A percentile compares a stretch with the other conserved stretches of the same genome.
Conservation (phyloP, 2,329 filamentous ascomycete species). For the Nemania diffusa region DNA sequence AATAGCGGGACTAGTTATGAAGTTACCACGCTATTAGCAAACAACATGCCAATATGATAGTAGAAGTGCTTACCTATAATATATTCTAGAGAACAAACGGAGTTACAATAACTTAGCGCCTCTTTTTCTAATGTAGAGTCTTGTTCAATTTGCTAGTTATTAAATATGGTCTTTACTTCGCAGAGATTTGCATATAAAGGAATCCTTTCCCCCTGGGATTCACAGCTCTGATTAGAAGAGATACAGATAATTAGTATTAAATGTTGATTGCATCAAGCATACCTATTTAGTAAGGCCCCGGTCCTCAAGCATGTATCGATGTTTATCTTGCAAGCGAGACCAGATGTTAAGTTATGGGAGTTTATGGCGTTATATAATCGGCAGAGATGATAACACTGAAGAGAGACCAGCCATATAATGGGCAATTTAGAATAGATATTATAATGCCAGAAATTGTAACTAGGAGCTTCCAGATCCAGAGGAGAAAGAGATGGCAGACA, state of each 20-base stretch:
- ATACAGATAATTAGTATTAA: neutral
- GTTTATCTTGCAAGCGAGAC: neutral
- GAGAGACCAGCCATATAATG: neutral
- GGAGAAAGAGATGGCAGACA: neutral
- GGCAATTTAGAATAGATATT: neutral
- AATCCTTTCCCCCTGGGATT: neutral
- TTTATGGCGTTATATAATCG: too few relatives aligned
- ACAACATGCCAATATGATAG: neutral
- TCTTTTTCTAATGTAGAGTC: neutral
- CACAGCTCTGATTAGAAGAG: neutral
- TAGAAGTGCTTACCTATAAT: neutral
- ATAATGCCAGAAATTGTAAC: neutral
- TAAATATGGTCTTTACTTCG: neutral
- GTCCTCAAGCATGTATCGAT: neutral
- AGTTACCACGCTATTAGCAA: conserved; percentile 1
- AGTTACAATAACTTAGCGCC: neutral
- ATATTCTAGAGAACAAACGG: neutral
- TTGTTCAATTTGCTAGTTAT: neutral
- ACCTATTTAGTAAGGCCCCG: neutral
- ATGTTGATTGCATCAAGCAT: neutral
- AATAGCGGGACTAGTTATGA: neutral
- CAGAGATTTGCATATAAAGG: neutral
- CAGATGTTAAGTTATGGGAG: neutral
- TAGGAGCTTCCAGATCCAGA: neutral
- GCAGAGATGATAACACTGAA: neutral